Percentiles rank a stretch among this genome's conserved stretches.
phyloP scores from a whole-genome alignment of 208 protist genomes.

The Phytomonas serpens region DNA sequence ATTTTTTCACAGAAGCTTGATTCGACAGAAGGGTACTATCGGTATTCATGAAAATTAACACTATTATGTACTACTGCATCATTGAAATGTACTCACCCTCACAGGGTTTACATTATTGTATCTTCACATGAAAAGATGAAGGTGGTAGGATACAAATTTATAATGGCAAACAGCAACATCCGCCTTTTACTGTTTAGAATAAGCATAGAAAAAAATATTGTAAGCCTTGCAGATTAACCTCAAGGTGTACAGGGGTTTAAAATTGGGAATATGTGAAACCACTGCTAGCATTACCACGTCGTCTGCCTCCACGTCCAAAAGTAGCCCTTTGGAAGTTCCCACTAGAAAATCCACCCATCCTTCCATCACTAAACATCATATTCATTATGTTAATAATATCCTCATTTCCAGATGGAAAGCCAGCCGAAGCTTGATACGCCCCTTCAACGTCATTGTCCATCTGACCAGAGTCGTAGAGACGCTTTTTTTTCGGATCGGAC shows the following conservation, averaged over 20 bases:
- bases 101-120: neutral
- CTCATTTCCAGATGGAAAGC: constrained; percentile 18
- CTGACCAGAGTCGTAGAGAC: constrained; percentile 84
- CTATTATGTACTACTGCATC: neutral
- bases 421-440: constrained; percentile 11
- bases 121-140: neutral
- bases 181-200: neutral
- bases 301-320: constrained; percentile 11
- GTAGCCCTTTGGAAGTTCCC: constrained; percentile 12
- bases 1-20: neutral
- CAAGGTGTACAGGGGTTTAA: neutral
- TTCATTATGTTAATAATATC: constrained; percentile 51
- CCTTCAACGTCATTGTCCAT: constrained; percentile 75
- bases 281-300: neutral
- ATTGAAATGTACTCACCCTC: neutral
- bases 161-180: neutral
- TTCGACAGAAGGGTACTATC: neutral
- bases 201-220: neutral
- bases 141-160: neutral
- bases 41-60: neutral
- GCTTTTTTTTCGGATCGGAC: constrained; percentile 84
- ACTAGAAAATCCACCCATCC: constrained; percentile 19
- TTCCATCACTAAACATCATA: constrained; percentile 42
- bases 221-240: neutral
- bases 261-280: constrained; percentile 1